These are phyloP conservation scores for Phytophthora cajani DNA, from an alignment of 352 stramenopile genomes.

Conservation along the genomic window DNA sequence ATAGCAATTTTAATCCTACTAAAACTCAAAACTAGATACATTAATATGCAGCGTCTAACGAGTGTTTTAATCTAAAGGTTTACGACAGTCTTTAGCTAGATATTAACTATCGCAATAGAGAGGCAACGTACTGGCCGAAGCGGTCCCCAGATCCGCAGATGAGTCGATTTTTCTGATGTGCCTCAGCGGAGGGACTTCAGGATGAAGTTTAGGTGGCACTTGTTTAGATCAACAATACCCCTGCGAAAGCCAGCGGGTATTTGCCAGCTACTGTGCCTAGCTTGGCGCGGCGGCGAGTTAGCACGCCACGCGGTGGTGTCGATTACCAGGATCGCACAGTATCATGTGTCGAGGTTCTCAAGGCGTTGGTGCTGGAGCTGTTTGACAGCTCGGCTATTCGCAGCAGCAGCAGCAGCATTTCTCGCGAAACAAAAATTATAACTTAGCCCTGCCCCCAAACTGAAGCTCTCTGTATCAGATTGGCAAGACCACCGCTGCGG, in stretches of 20 bases:
- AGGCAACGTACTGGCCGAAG: background rate
- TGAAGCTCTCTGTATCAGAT: too few species aligned
- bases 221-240: background rate
- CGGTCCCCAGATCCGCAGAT: background rate
- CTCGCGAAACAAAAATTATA: background rate
- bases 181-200: conserved; percentile 1
- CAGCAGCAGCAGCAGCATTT: background rate
- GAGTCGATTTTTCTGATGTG: background rate
- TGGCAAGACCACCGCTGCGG: too few species aligned
- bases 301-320: conserved; percentile 1
- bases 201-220: background rate
- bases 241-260: background rate
- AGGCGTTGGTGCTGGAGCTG: background rate
- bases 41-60: too few species aligned
- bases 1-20: background rate
- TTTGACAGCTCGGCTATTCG: too few species aligned
- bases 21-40: too few species aligned
- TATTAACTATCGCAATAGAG: background rate
- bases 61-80: too few species aligned
- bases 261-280: background rate
- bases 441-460: too few species aligned
- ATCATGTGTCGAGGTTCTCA: background rate
- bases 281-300: background rate
- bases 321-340: background rate
- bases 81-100: too few species aligned